Evolutionary conservation across 2,329 filamentous ascomycete genomes (phyloP).

Genomic region (Colletotrichum melonis): DNA sequence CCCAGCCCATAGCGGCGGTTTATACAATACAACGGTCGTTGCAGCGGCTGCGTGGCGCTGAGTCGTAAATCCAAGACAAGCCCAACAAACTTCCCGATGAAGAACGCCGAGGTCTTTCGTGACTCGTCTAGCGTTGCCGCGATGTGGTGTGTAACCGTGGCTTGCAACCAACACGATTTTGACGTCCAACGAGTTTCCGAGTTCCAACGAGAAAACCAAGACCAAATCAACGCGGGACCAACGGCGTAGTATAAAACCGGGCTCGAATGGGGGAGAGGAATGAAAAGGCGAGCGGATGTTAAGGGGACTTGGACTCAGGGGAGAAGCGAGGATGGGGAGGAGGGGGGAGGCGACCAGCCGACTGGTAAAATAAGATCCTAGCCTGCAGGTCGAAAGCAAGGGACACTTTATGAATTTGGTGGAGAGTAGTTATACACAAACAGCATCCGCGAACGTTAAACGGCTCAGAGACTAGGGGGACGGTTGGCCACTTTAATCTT

Average conservation of each 20-base stretch:
- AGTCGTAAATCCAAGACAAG: neutral
- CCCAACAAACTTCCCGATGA: neutral
- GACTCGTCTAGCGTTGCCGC: neutral
- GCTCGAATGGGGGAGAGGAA: neutral
- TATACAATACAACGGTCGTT: neutral
- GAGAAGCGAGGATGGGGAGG: neutral
- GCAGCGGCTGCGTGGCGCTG: neutral
- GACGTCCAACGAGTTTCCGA: neutral
- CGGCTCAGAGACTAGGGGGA: neutral
- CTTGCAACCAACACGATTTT: neutral
- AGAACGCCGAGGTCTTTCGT: neutral
- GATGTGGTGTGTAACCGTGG: neutral
- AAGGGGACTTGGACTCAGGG: neutral
- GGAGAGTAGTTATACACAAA: neutral
- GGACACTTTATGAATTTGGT: neutral
- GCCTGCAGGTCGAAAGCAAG: constrained; percentile 10
- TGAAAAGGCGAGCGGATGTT: neutral
- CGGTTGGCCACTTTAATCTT: neutral
- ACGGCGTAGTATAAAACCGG: neutral
- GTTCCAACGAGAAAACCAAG: neutral
- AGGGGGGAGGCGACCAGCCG: neutral
- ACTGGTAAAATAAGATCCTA: neutral
- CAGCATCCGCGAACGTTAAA: neutral
- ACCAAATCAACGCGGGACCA: neutral
- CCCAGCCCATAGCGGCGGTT: constrained; percentile 58